Evolutionary conservation across 345 rosid species (phyloP), one percentile per base, ranked within the genome.

Genomic region (Linum lewisii): DNA sequence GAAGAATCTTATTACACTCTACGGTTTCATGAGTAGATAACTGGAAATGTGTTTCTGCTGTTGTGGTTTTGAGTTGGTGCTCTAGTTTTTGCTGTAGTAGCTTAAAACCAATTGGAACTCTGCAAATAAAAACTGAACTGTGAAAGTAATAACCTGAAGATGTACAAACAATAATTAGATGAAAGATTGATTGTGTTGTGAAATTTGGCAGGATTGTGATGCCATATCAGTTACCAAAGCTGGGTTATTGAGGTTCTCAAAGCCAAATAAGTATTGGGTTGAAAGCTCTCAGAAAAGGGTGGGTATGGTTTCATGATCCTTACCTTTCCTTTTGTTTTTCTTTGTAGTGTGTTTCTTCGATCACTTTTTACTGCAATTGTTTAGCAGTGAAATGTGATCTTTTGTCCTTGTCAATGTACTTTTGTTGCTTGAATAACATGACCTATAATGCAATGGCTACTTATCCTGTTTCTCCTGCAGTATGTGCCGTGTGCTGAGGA

Each of bases 211-310:
- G 96, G 91, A 87, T 51, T 57, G 67, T 63, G 94, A 88, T 76
- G 72, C 74, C 36, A 80, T 91, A 62, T 72, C 83, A 57, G 96
- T 81, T 16, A 73, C 73, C 68, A 85, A 79, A 69, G 88, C 90
- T 37, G 98, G 98, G 62, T 84, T 79, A 63, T 75, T 91, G 44
- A 77, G 75, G 67, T 81, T 78, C 73, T 75, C 85, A 0, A 91
- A 78, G 76, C 96, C 85, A 26, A 83, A 80, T 69, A 86, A 83
- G 67, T 86, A 81, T 36, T 83, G 94, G 94, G 78, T 83, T 20
- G 88, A 91, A 74, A 79, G 72, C 73, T 88, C 95, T 34, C 94
- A 88, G 54, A 88, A 84, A 77, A 78, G 96, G 88, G 98, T 90
- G 62, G 66, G 79, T 64, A 1, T 59, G 18, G 6, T 45, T 56